Percentiles rank a stretch among this genome's conserved stretches.
Conservation (phyloP, 371 early-diverging fungal species). For the Zychaea mexicana region DNA sequence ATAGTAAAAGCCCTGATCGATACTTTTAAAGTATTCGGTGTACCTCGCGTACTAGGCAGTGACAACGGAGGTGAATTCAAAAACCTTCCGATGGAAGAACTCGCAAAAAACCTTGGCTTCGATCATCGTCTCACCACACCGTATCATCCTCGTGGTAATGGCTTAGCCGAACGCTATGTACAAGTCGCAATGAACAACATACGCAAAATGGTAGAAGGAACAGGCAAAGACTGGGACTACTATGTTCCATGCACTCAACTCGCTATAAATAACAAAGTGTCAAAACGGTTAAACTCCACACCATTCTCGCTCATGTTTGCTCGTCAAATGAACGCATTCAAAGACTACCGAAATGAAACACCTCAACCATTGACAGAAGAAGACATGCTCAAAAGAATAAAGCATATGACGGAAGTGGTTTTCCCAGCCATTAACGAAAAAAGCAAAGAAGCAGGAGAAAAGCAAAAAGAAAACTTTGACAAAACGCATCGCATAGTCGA, state of each 20-base stretch:
- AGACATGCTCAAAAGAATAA: not conserved
- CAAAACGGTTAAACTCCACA: not conserved
- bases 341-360: not conserved
- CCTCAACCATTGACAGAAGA: not conserved
- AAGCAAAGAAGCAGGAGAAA: not conserved
- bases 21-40: not conserved
- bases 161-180: too few relatives aligned
- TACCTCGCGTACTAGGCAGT: not conserved
- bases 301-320: slow-evolving; percentile 23
- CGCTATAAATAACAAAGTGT: not conserved
- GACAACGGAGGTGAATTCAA: not conserved
- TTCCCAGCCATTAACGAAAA: slow-evolving; percentile 14
- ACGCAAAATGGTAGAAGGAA: not conserved
- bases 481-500: slow-evolving; percentile 6
- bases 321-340: slow-evolving; percentile 15
- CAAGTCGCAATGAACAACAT: not conserved
- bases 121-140: not conserved
- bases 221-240: slow-evolving; percentile 6
- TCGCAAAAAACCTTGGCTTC: not conserved
- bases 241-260: slow-evolving; percentile 8
- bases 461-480: not conserved
- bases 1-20: not conserved
- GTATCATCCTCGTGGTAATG: too few relatives aligned
- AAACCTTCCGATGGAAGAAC: not conserved
- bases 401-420: slow-evolving; percentile 11